phyloP scores from a whole-genome alignment of 2,329 filamentous ascomycete genomes.

The Parastagonospora avenae region DNA sequence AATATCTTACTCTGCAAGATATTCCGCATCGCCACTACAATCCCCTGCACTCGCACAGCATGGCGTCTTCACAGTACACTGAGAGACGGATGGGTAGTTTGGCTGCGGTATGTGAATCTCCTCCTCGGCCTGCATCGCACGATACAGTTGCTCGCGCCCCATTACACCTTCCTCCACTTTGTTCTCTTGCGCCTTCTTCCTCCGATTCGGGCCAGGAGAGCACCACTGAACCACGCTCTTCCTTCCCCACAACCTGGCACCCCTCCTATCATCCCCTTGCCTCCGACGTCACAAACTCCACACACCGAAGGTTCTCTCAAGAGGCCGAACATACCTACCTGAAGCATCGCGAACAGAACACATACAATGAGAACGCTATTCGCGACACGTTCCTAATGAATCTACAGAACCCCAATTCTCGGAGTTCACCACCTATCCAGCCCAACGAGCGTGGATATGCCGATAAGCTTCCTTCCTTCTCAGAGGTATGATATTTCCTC shows the following conservation, averaged over 20 bases:
- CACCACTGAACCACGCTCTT: neutral
- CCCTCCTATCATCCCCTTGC: neutral
- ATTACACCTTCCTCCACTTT: neutral
- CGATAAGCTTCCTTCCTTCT: slow-evolving; percentile 38
- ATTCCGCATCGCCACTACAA: slow-evolving; percentile 42
- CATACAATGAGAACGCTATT: neutral
- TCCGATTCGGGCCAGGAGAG: neutral
- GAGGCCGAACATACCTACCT: neutral
- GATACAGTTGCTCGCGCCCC: neutral
- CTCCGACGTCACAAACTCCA: neutral
- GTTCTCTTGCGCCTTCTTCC: neutral
- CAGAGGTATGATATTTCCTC: slow-evolving; percentile 25
- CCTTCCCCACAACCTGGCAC: neutral
- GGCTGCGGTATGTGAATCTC: slow-evolving; percentile 37
- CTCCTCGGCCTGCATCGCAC: slow-evolving; percentile 2
- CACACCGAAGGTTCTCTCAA: no score
- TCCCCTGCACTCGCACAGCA: slow-evolving; percentile 32
- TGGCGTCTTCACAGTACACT: slow-evolving; percentile 31
- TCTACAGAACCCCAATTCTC: slow-evolving; percentile 34
- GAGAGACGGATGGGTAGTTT: slow-evolving; percentile 28
- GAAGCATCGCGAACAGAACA: neutral
- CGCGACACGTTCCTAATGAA: slow-evolving; percentile 12
- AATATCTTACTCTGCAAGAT: slow-evolving; percentile 48
- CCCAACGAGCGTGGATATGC: slow-evolving; percentile 33
- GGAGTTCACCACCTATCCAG: slow-evolving; percentile 42